Conservation (phyloP, 192 early-diverging fungal genomes). For the Mortierella antarctica region DNA sequence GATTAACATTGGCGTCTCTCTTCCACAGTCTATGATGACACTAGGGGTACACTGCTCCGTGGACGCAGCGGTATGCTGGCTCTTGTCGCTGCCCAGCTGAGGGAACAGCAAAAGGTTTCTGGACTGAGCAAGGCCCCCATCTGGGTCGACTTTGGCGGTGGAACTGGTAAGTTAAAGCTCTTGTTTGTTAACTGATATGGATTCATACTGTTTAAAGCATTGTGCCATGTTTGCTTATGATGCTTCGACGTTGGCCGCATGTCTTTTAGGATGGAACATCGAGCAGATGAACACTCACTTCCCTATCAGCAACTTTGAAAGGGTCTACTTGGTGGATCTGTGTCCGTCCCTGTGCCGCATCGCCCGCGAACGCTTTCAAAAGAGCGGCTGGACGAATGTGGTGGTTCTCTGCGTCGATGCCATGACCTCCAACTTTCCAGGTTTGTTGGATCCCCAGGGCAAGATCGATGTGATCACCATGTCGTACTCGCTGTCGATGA, state of each 20-base stretch:
- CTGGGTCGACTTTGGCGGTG: conserved; percentile 78
- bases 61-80: conserved; percentile 85
- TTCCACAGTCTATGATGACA: conserved; percentile 80
- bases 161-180: conserved; percentile 57
- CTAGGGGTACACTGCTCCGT: conserved; percentile 75
- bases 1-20: conserved; percentile 2
- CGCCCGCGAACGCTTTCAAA: conserved; percentile 78
- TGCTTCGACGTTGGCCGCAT: background rate
- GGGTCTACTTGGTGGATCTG: conserved; percentile 85
- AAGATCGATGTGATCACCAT: conserved; percentile 83
- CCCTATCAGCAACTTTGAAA: conserved; percentile 79
- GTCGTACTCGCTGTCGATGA: conserved; percentile 93
- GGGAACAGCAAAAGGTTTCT: conserved; percentile 35
- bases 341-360: conserved; percentile 84
- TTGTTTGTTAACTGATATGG: background rate
- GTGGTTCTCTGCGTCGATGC: conserved; percentile 85
- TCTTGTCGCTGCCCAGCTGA: conserved; percentile 83
- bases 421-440: conserved; percentile 72
- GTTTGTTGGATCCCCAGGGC: conserved; percentile 61
- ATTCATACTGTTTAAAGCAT: no score
- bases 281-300: conserved; percentile 81
- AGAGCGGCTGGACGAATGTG: conserved; percentile 84
- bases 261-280: conserved; percentile 70
- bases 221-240: background rate
- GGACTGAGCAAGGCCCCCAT: conserved; percentile 50